Evolutionary conservation across 148 eudicot genomes (phyloP), one percentile per base, ranked within the genome.

Genomic region (Simmondsia chinensis): DNA sequence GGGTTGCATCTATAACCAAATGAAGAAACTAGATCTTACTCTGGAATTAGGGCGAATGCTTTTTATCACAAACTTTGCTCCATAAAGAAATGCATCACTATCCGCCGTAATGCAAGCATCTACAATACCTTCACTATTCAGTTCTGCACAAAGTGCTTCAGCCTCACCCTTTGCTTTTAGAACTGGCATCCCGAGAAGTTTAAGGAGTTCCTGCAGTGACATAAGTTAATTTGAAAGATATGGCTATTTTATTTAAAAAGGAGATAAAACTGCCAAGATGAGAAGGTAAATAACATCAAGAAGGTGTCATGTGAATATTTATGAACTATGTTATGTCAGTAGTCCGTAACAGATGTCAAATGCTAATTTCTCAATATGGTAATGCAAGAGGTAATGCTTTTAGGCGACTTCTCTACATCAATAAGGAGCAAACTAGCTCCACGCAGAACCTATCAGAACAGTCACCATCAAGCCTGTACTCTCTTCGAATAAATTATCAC

Each of bases 21-120:
- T n/a, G 5, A 10, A 30, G 6, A 10, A 31, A 41, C 2, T 13
- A 28, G 33, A 20, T 42, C 65, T 48, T 69, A 85, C 97, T 63
- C 66, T 82, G 9, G 81, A 74, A 67, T 75, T 82, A 28, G 88
- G 88, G 27, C 48, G 71, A 62, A 91, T 34, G 19, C 52, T 52
- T 62, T 91, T 91, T 27, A 85, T 64, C 9, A 85, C 76, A 56
- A 94, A 91, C 17, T 63, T 65, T 31, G 97, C 97, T 36, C 97
- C 97, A 39, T 54, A 91, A 14, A 85, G 94, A 46, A 91, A 81
- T 24, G 95, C 85, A 59, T 91, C 97, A 17, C 95, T 85, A 37
- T 91, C 97, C 57, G 97, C 56, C 29, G 97, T 91, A 42, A 91
- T 74, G 65, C 97, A 91, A 52, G 94, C 97, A 72, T 85, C 94